A percentile compares a stretch with the other conserved stretches of the same genome.
Conservation (phyloP, 2,329 filamentous ascomycete species). For the Metarhizium brunneum region DNA sequence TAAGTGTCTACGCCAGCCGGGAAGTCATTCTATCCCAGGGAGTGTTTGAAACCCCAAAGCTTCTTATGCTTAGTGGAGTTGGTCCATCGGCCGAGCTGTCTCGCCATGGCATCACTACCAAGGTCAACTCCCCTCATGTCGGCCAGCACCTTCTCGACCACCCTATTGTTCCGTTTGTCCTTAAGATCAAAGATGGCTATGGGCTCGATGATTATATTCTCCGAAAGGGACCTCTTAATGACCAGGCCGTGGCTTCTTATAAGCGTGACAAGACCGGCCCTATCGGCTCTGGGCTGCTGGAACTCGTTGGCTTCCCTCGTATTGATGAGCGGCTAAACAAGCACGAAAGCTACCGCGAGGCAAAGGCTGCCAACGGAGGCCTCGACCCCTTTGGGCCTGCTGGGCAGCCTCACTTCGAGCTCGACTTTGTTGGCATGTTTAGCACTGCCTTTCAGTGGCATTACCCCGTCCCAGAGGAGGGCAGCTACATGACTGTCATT, state of each 20-base stretch:
- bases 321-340: slow-evolving; percentile 45
- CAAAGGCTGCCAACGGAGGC: slow-evolving; percentile 31
- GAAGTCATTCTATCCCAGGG: too few relatives aligned
- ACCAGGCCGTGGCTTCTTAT: slow-evolving; percentile 26
- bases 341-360: slow-evolving; percentile 34
- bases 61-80: too few relatives aligned
- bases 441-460: slow-evolving; percentile 38
- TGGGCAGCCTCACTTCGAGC: slow-evolving; percentile 52
- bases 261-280: slow-evolving; percentile 27
- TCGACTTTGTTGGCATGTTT: slow-evolving; percentile 54
- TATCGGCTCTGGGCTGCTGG: slow-evolving; percentile 30
- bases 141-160: slow-evolving; percentile 53
- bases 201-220: slow-evolving; percentile 32
- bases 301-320: slow-evolving; percentile 46
- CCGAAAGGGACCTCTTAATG: slow-evolving; percentile 23
- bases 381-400: slow-evolving; percentile 24
- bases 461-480: slow-evolving; percentile 28
- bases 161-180: slow-evolving; percentile 42
- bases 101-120: too few relatives aligned
- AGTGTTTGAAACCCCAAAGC: too few relatives aligned
- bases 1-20: too few relatives aligned
- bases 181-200: slow-evolving; percentile 31
- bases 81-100: too few relatives aligned
- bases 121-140: too few relatives aligned
- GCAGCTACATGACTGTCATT: slow-evolving; percentile 47